Evolutionary conservation across 2,329 filamentous ascomycete genomes (phyloP).

Genomic region (Passalora sequoiae): DNA sequence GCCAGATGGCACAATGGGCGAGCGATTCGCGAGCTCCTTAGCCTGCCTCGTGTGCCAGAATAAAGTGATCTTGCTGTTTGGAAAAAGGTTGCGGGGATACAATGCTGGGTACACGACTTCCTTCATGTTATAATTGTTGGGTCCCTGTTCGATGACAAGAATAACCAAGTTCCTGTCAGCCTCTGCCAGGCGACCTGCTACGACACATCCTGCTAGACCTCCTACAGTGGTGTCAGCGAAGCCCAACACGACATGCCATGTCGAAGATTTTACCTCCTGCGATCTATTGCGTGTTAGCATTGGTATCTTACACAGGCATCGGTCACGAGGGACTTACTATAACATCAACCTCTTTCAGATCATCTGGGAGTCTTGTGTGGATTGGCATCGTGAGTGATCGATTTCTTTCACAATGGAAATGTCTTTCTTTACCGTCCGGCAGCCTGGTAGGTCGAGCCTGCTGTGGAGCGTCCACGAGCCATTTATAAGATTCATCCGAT

Average conservation of each 20-base stretch:
- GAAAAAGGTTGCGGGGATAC: slow-evolving; percentile 46
- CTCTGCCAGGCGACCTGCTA: slow-evolving; percentile 49
- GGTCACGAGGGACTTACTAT: slow-evolving; percentile 9
- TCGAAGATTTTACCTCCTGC: slow-evolving; percentile 11
- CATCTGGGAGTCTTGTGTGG: slow-evolving; percentile 14
- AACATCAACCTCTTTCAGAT: slow-evolving; percentile 16
- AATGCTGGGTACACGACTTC: slow-evolving; percentile 50
- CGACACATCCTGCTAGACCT: slow-evolving; percentile 47
- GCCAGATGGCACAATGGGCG: slow-evolving; percentile 41
- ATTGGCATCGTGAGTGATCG: slow-evolving; percentile 12
- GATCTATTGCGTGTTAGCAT: slow-evolving; percentile 5
- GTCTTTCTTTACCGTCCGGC: neutral
- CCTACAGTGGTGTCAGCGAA: slow-evolving; percentile 30
- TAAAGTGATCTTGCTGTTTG: slow-evolving; percentile 46
- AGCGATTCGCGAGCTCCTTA: slow-evolving; percentile 44
- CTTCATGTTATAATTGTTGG: slow-evolving; percentile 49
- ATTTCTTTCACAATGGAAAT: neutral
- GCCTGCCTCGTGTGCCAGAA: slow-evolving; percentile 50
- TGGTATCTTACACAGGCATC: neutral
- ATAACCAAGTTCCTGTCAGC: slow-evolving; percentile 48
- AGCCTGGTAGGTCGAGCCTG: neutral
- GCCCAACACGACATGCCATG: neutral
- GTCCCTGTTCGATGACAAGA: slow-evolving; percentile 51
- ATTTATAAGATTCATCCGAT: neutral
- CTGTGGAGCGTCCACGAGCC: neutral